These are phyloP conservation scores for Aureobasidium sp. DNA, from an alignment of 2,329 filamentous ascomycete genomes.

Conservation along the genomic window DNA sequence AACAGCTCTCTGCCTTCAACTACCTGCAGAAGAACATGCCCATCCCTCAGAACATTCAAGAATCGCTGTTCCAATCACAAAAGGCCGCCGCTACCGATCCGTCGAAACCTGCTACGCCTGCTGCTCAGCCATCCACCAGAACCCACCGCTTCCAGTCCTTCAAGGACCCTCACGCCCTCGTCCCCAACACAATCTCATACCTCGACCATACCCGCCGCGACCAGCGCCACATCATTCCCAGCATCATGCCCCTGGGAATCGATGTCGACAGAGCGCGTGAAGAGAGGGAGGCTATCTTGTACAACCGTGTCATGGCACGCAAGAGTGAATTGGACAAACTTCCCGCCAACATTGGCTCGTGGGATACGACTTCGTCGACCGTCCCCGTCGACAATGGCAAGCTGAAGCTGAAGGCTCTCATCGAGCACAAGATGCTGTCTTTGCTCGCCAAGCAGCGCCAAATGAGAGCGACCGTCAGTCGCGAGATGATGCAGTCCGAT, in stretches of 20 bases:
- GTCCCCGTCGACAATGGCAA: constrained; percentile 65
- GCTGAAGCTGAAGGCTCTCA: constrained; percentile 79
- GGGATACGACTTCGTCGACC: constrained; percentile 66
- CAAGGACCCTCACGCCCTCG: constrained; percentile 58
- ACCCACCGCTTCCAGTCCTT: constrained; percentile 59
- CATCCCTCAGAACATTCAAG: constrained; percentile 68
- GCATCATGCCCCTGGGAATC: constrained; percentile 79
- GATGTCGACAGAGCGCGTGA: constrained; percentile 79
- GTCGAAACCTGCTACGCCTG: constrained; percentile 30
- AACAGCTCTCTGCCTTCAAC: constrained; percentile 89
- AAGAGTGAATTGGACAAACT: constrained; percentile 76
- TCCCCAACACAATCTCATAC: constrained; percentile 60
- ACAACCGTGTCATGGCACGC: constrained; percentile 80
- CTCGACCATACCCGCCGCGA: constrained; percentile 67
- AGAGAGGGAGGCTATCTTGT: constrained; percentile 78
- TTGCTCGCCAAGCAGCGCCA: constrained; percentile 82
- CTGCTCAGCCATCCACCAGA: constrained; percentile 30
- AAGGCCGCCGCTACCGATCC: constrained; percentile 35
- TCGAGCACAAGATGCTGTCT: constrained; percentile 87
- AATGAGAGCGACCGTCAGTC: constrained; percentile 76
- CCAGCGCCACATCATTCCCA: constrained; percentile 72
- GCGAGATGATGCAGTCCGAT: constrained; percentile 90
- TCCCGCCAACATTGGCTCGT: constrained; percentile 76
- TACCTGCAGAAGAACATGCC: constrained; percentile 78
- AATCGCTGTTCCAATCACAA: constrained; percentile 69